Base-by-base conservation (phyloP, 345 rosid species). In the Euphorbia lathyris region DNA sequence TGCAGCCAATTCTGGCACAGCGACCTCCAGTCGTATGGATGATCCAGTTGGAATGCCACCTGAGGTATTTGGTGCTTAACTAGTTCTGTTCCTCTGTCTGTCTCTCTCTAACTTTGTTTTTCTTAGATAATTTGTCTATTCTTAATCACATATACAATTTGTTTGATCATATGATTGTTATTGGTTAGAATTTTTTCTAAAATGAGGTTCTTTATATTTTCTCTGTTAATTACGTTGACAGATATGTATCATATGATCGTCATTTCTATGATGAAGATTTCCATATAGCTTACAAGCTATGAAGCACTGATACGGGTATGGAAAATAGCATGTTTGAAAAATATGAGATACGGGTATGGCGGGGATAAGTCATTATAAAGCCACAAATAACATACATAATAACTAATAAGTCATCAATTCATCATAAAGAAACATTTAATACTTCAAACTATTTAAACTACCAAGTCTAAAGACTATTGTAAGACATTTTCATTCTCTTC, bases 11-110 rank as follows among this genome's bases (percentile, higher is more conserved):
- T 67, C 73, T 68, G 69, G 53, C 3, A 51, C 72, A 78, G 68
- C 52, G 1, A 48, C 81, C 55, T 73, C 85, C 29, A 56, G 60
- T 68, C 71, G 30, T 69, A 76, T 83, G 77, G 85, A 85, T 2
- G 93, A 80, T 84, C 97, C 95, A 66, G 58, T 76, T 75, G 91
- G 92, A 77, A 85, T 96, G 92, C 97, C 98, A 60, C 95, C 92
- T 23, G 97, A 88, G 99, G 99, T 92, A 86, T 65, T 50, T 34
- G 70, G 43, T 40, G 61, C 73, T 64, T 40, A 38, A 30, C 43
- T 66, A 48, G 51, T 66, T 68, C 51, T 40, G 52, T 59, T 29
- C 69, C 25, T 69, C 22, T 71, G 17, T 63, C 34, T 20, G 20
- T 27, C 30, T 68, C 69, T 74, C 30, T 60, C 59, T 48, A 32